Conservation (phyloP, 2,329 filamentous ascomycete species). For the Clarireedia sp. region DNA sequence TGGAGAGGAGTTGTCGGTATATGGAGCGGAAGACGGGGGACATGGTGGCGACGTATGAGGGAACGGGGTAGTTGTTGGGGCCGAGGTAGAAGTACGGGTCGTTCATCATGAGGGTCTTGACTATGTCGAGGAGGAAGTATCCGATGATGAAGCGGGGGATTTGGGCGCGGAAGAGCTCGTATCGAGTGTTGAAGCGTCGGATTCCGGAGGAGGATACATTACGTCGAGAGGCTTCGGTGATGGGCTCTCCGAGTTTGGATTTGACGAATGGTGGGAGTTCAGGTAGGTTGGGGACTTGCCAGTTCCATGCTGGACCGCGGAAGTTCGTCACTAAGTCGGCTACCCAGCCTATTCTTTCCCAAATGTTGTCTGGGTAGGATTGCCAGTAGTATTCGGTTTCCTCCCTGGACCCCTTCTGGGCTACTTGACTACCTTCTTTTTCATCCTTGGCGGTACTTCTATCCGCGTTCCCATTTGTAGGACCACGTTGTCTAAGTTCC, state of each 20-base stretch:
- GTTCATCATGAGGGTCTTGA: conserved; percentile 60
- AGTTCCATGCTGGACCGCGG: conserved; percentile 52
- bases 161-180: conserved; percentile 38
- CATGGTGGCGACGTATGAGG: conserved; percentile 37
- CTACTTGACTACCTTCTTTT: not conserved
- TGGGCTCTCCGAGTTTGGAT: conserved; percentile 30
- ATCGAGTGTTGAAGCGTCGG: conserved; percentile 35
- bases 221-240: conserved; percentile 27
- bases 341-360: conserved; percentile 46
- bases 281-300: conserved; percentile 43
- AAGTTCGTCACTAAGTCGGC: conserved; percentile 47
- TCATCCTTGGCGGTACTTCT: not conserved
- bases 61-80: conserved; percentile 34
- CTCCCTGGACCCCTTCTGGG: conserved; percentile 1
- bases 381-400: conserved; percentile 51
- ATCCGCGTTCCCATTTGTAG: conserved; percentile 5
- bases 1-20: conserved; percentile 49
- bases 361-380: conserved; percentile 45
- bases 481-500: not conserved
- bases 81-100: conserved; percentile 71
- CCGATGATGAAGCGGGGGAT: conserved; percentile 41
- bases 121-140: conserved; percentile 62
- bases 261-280: conserved; percentile 37
- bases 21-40: conserved; percentile 40
- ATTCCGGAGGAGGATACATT: conserved; percentile 39